Percentiles rank a stretch among this genome's conserved stretches.
These are phyloP conservation scores for Gliomastix tumulicola DNA, from an alignment of 2,329 filamentous ascomycete genomes.

Conservation along the genomic window DNA sequence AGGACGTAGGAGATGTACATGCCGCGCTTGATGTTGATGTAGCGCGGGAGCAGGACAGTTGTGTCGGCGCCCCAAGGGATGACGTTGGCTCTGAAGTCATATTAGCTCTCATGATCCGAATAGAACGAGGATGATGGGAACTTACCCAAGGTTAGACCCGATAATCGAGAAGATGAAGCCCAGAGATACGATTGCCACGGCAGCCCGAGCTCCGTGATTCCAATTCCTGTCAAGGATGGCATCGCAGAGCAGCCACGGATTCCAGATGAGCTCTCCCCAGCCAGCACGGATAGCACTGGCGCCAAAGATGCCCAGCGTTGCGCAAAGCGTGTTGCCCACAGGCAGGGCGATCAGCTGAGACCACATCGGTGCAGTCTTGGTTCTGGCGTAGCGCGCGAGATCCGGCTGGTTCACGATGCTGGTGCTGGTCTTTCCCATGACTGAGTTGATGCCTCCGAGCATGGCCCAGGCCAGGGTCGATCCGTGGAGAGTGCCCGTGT, in stretches of 20 bases:
- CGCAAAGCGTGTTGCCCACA: background rate
- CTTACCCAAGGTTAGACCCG: background rate
- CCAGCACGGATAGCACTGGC: background rate
- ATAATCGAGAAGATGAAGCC: background rate
- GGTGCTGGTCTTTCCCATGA: background rate
- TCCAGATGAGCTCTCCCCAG: background rate
- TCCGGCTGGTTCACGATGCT: background rate
- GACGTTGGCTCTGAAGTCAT: too few species aligned
- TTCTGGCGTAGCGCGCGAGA: background rate
- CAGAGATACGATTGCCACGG: too few species aligned
- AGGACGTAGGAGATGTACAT: constrained; percentile 23
- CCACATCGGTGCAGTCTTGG: background rate
- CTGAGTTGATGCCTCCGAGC: background rate
- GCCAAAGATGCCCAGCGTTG: background rate
- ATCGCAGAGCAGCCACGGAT: background rate
- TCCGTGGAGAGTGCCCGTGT: too few species aligned
- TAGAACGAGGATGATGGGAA: background rate
- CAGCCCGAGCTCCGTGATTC: background rate
- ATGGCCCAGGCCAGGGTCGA: background rate
- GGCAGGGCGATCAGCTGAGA: background rate
- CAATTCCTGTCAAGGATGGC: background rate
- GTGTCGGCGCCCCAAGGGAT: constrained; percentile 10
- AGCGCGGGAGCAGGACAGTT: constrained; percentile 39
- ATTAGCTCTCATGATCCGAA: too few species aligned
- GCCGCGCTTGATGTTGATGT: constrained; percentile 50